Base-by-base conservation (phyloP, 2,329 filamentous ascomycete species). In the Macroventuria anomochaeta region DNA sequence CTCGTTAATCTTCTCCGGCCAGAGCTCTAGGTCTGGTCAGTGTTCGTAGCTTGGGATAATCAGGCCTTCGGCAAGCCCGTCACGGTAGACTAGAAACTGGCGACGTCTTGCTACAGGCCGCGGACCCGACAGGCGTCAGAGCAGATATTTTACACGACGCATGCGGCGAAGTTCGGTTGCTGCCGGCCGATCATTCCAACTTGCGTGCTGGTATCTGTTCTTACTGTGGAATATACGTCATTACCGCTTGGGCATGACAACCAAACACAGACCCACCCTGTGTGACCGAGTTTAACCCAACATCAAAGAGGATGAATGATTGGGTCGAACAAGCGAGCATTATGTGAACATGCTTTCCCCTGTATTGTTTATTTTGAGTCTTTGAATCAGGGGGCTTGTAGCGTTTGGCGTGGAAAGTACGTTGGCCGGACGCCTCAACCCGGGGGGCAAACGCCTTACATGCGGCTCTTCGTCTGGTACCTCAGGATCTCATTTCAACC, bases 151-250 rank as follows among this genome's bases (percentile, higher is more conserved):
- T 39, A 26, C 57, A 43, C 54, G 42, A 67, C 52, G 67, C 68
- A 71, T 71, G 63, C 68, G 70, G 61, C 57, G 52, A 48, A 58
- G 40, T 53, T 68, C 63, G 68, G 69, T 67, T 70, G 64, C 65
- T 71, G 70, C 70, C 69, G 67, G 65, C 38, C 43, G 67, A 70
- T 66, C 66, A 52, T 59, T 57, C 53, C 48, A 54, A 63, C 53
- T 55, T 57, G 59, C 54, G 56, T 29, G 39, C 39, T 57, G 46
- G 46, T 28, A 15, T 21, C 39, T 53, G 18, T 36, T 57, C 57
- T 48, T 42, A 31, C 49, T 55, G 36, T 56, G 61, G 68, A 71
- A 72, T 70, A 68, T 52, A 56, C 63, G 55, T 66, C 64, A 67
- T 57, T 33, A 33, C 62, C 46, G 17, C 41, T 61, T 58, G 25